Evolutionary conservation across 495 filamentous ascomycete species (phyloP).

Genomic region (Podospora anserina): DNA sequence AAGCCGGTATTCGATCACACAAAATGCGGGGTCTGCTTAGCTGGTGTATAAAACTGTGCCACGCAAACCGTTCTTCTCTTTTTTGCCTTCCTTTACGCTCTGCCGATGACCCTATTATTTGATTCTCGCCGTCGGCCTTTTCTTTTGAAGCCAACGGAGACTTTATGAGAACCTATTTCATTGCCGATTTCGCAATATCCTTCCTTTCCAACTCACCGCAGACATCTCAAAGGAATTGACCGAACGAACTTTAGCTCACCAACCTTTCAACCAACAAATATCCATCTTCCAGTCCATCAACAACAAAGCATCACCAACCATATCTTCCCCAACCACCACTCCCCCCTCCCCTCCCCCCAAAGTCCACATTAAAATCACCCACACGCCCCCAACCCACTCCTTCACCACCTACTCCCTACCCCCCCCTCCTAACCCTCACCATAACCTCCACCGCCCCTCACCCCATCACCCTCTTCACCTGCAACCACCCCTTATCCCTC

Average conservation of each 20-base stretch:
- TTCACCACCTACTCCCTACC: not conserved
- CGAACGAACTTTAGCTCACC: too few relatives aligned
- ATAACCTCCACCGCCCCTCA: not conserved
- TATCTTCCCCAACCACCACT: not conserved
- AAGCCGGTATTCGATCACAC: not conserved
- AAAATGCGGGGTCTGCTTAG: not conserved
- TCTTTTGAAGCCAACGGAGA: not conserved
- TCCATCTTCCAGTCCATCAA: too few relatives aligned
- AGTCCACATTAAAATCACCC: not conserved
- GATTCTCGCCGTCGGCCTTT: not conserved
- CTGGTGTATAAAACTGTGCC: not conserved
- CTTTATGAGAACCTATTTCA: too few relatives aligned
- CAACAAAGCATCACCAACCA: not conserved
- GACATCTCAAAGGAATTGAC: too few relatives aligned
- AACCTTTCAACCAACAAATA: not conserved
- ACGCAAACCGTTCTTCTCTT: not conserved
- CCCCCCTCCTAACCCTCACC: slow-evolving; percentile 2
- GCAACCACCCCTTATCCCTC: not conserved
- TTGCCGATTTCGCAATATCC: too few relatives aligned
- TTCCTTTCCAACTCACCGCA: too few relatives aligned
- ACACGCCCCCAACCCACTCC: not conserved
- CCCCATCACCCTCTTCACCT: not conserved
- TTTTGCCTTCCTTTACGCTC: not conserved
- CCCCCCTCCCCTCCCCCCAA: not conserved
- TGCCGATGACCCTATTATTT: not conserved